Evolutionary conservation across 768 basidiomycete species (phyloP).

Genomic region (Rhizopogon vesiculosus): DNA sequence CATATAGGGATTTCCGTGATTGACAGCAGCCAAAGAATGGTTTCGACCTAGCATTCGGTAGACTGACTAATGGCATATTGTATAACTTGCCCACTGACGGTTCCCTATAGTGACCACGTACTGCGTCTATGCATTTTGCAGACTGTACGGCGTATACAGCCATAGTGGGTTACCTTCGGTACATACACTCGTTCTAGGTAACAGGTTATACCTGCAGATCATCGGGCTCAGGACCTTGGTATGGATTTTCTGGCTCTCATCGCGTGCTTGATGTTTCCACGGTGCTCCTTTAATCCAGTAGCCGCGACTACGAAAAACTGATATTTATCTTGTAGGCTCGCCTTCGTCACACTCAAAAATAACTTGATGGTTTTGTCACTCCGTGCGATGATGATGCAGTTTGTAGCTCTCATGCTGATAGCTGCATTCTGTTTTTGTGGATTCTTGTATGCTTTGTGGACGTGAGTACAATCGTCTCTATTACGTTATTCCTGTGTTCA

Average conservation of each 20-base stretch:
- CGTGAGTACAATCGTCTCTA: conserved; percentile 45
- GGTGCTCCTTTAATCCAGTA: conserved; percentile 33
- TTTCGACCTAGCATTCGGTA: conserved; percentile 89
- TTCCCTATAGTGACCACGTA: conserved; percentile 64
- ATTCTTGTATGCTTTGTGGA: conserved; percentile 92
- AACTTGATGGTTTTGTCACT: conserved; percentile 78
- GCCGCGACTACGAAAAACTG: background rate
- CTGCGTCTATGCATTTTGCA: conserved; percentile 67
- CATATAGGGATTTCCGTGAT: background rate
- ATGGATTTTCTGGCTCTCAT: conserved; percentile 85
- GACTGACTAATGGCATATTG: conserved; percentile 9
- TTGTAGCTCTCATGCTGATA: conserved; percentile 75
- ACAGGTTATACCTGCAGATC: conserved; percentile 31
- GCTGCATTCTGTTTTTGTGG: conserved; percentile 90
- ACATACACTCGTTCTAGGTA: background rate
- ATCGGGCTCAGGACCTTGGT: conserved; percentile 66
- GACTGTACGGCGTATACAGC: conserved; percentile 73
- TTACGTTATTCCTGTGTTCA: background rate
- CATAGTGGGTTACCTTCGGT: conserved; percentile 39
- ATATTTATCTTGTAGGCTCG: conserved; percentile 48
- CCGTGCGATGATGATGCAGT: conserved; percentile 92
- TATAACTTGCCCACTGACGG: conserved; percentile 1
- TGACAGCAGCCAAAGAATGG: conserved; percentile 56
- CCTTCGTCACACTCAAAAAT: conserved; percentile 84
- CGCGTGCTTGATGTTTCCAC: conserved; percentile 86